phyloP scores from a whole-genome alignment of 2,329 filamentous ascomycete species.

The Fusarium pilosicola region DNA sequence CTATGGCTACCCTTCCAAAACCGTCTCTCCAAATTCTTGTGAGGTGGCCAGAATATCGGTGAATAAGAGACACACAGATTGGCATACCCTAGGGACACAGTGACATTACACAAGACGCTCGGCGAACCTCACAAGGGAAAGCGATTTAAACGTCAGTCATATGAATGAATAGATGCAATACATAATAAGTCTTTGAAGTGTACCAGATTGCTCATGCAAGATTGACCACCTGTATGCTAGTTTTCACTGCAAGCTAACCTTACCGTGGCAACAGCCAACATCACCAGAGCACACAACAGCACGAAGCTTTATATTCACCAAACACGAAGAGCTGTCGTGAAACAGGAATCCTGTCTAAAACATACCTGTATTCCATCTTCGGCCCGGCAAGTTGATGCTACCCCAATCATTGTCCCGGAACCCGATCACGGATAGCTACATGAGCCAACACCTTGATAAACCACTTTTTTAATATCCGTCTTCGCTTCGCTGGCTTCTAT shows the following conservation, averaged over 20 bases:
- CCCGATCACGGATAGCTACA: slow-evolving; percentile 23
- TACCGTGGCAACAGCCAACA: neutral
- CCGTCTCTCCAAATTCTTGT: neutral
- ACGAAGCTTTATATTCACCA: neutral
- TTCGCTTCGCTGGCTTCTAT: neutral
- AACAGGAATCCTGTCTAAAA: slow-evolving; percentile 1
- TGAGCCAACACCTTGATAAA: slow-evolving; percentile 33
- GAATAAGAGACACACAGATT: neutral
- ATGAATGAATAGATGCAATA: neutral
- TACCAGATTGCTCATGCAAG: neutral
- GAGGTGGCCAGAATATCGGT: neutral
- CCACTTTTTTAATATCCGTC: neutral
- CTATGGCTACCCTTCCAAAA: neutral
- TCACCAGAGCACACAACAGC: neutral
- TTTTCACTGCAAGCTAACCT: neutral
- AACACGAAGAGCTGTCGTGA: slow-evolving; percentile 3
- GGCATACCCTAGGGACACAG: neutral
- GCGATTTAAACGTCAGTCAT: neutral
- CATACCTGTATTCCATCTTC: slow-evolving; percentile 10
- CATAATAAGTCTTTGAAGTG: neutral
- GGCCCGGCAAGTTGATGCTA: slow-evolving; percentile 29
- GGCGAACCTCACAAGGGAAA: neutral
- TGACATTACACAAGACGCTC: neutral
- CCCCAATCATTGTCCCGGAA: slow-evolving; percentile 13
- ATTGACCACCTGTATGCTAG: neutral